Evolutionary conservation across 176 grass and related monocot species (phyloP).

Genomic region (Zizania latifolia): DNA sequence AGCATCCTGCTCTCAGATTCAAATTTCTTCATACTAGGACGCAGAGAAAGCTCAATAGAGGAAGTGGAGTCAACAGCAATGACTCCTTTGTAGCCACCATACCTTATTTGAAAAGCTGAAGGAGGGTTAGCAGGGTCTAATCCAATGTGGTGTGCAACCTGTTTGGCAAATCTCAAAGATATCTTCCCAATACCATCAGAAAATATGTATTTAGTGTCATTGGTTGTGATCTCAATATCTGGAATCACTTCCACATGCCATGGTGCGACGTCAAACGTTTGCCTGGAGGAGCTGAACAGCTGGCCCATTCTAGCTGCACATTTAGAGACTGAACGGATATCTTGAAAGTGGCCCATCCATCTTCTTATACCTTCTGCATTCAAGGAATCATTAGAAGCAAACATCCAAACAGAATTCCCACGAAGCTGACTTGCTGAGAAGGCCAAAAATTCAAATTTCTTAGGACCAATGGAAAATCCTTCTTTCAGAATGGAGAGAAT

Average conservation of each 20-base stretch:
- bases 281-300: conserved; percentile 82
- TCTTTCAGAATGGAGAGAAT: conserved; percentile 80
- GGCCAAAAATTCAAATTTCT: conserved; percentile 94
- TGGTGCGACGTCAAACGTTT: conserved; percentile 45
- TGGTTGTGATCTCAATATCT: conserved; percentile 76
- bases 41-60: conserved; percentile 56
- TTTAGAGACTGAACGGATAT: conserved; percentile 78
- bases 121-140: conserved; percentile 48
- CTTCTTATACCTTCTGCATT: conserved; percentile 66
- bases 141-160: conserved; percentile 52
- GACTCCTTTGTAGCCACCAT: conserved; percentile 90
- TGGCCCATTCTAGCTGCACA: conserved; percentile 99
- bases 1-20: conserved; percentile 78
- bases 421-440: conserved; percentile 98
- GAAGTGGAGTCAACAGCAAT: conserved; percentile 62
- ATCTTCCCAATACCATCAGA: conserved; percentile 95
- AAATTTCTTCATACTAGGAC: conserved; percentile 93
- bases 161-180: conserved; percentile 55
- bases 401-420: conserved; percentile 95
- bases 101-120: conserved; percentile 97
- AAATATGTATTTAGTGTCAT: conserved; percentile 72
- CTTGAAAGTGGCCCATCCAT: conserved; percentile 86
- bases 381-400: conserved; percentile 76
- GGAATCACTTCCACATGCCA: conserved; percentile 57
- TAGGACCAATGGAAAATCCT: conserved; percentile 65